Base-by-base conservation (phyloP, 495 filamentous ascomycete genomes). In the Penicillium dipodomyicola region DNA sequence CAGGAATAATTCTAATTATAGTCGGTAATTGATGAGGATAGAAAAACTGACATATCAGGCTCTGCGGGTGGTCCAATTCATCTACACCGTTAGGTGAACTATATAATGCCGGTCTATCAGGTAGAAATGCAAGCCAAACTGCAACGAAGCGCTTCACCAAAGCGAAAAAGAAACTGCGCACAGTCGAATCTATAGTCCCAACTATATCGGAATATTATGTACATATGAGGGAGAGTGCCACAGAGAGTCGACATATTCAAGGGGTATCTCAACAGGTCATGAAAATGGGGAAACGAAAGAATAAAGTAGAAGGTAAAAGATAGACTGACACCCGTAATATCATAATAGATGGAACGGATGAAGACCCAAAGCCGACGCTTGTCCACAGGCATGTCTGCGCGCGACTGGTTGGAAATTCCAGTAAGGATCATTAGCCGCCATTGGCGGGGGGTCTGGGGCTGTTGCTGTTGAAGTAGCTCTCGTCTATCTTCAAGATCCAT, bases 401-500 rank as follows among this genome's bases (percentile, higher is more conserved):
- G 29, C 20, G 15, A 40, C 30, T n/a, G 19, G 1, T 10, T 20
- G 33, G 35, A n/a, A 30, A 39, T 29, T 39, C 22, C 15, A 17
- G 46, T 39, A 6, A 33, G 7, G 9, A 8, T 39, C 8, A 39
- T 61, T 54, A 63, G 43, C 59, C 60, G 29, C 67, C 56, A 49
- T 66, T 76, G 27, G 62, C 52, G 19, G 56, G 58, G 17, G 68
- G 58, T 50, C 67, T 65, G 27, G 66, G 63, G n/a, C 58, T 68
- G 47, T 68, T 66, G 48, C 63, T 76, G 55, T 69, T 78, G 53
- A 84, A 83, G 56, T 80, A 84, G 57, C 79, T 79, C 65, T 82
- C 75, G 66, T 86, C 83, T 43, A 96, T 87, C 65, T 84, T 86
- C 62, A 90, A 75, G 62, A 97, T 94, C 94, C 94, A 98, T 66